Conservation (phyloP, 2,329 filamentous ascomycete genomes). For the Bertia moriformis region DNA sequence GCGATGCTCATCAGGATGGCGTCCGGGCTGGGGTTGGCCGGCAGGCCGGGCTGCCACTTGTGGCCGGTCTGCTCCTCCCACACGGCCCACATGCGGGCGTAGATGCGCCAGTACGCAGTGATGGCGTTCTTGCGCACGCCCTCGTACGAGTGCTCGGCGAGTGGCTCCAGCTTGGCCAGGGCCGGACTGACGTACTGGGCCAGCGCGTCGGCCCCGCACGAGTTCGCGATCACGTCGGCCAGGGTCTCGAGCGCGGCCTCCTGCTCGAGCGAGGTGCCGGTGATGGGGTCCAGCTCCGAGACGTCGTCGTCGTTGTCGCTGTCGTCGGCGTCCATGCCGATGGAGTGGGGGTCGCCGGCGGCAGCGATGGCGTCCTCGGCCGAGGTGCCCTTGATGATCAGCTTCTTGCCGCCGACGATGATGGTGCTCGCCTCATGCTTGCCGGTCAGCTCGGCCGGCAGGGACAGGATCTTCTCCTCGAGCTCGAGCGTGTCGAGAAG, state of each 20-base stretch:
- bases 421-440: conserved; percentile 61
- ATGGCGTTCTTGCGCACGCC: conserved; percentile 86
- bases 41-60: conserved; percentile 83
- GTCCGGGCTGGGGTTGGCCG: conserved; percentile 66
- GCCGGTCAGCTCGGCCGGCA: conserved; percentile 63
- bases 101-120: conserved; percentile 82
- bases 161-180: conserved; percentile 64
- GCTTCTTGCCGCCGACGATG: conserved; percentile 67
- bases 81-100: conserved; percentile 70
- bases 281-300: conserved; percentile 71
- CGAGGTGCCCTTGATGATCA: conserved; percentile 58
- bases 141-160: conserved; percentile 81
- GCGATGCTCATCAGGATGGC: conserved; percentile 71
- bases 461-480: conserved; percentile 61
- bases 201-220: conserved; percentile 51
- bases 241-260: conserved; percentile 93
- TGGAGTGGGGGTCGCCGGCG: no score
- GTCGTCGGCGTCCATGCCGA: conserved; percentile 47
- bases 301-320: conserved; percentile 63
- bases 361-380: conserved; percentile 43
- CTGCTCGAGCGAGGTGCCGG: conserved; percentile 83
- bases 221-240: conserved; percentile 80
- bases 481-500: conserved; percentile 61
- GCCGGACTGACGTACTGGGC: conserved; percentile 78
- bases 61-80: conserved; percentile 64